A percentile compares a stretch with the other conserved stretches of the same genome.
Conservation (phyloP, 306 rosid species). For the Inga laurina region DNA sequence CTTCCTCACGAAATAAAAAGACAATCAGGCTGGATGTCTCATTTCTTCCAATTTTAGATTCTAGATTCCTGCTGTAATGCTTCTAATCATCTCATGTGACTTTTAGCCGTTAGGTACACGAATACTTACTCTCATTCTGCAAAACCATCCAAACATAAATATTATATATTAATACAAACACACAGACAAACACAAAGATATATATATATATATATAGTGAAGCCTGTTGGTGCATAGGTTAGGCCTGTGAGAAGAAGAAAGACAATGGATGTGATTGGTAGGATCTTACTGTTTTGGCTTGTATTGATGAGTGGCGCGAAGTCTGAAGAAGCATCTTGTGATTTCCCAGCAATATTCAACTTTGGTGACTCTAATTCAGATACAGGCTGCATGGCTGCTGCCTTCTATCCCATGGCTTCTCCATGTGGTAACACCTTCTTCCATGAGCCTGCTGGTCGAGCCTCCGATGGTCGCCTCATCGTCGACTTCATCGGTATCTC, state of each 20-base stretch:
- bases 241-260: not conserved
- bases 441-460: constrained; percentile 59
- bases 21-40: not conserved
- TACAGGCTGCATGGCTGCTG: constrained; percentile 66
- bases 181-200: not conserved
- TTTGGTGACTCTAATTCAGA: constrained; percentile 83
- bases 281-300: constrained; percentile 26
- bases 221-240: not conserved
- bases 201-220: not conserved
- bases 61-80: constrained; percentile 9
- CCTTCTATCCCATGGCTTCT: constrained; percentile 48
- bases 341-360: constrained; percentile 64
- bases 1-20: not conserved
- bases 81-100: constrained; percentile 14
- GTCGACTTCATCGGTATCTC: constrained; percentile 67
- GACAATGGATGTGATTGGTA: not conserved
- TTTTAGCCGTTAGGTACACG: constrained; percentile 12
- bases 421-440: constrained; percentile 71
- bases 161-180: not conserved
- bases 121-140: not conserved
- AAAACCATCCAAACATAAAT: not conserved
- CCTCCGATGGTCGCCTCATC: constrained; percentile 71
- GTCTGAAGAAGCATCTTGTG: constrained; percentile 43
- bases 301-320: constrained; percentile 11
- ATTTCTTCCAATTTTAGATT: not conserved